Evolutionary conservation across 1,139 yeast genomes (phyloP), one percentile per base, ranked within the genome.

Genomic region (Maudiozyma humilis): DNA sequence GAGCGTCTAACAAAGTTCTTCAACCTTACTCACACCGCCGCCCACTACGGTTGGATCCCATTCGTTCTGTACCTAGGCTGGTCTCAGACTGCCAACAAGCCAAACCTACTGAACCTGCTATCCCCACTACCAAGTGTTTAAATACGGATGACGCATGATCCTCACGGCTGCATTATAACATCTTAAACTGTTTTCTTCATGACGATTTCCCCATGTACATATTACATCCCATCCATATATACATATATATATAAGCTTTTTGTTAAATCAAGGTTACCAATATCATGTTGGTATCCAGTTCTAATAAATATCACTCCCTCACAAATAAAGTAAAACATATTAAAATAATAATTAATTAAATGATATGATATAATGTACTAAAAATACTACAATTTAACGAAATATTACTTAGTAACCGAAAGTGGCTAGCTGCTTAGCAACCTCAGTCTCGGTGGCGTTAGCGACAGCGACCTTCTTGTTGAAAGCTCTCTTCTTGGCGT

Each of bases 1-100:
- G 98, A 91, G 71, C 87, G 97, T 70, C 76, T 91, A 65, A 68
- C 81, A 65, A 86, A 82, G 66, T 70, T 88, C 52, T 71, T 88
- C 57, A 94, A 85, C 57, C 74, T 87, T 58, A 82, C 96, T 53
- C 85, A 87, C 66, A 83, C 86, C 45, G 75, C 85, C 60, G 85
- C 91, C 48, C 97, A 91, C 70, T 91, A 88, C 67, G 96, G 97
- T 37, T 91, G 95, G 85, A 82, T 91, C 58, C 98, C 98, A 48
- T 84, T 91, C 62, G 82, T 91, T 53, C 73, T 91, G 60, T 91
- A 91, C 72, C 72, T 91, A 61, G 97, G 96, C 37, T 89, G 95
- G 95, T 72, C 85, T 49, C 79, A 85, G 56, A 79, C 93, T 51
- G 75, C 87, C 47, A 84, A 82, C 66, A 85, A 82, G 68, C 97